Percentiles rank a stretch among this genome's conserved stretches.
Conservation (phyloP, 305 asterid species). For the Plantago coronopus region DNA sequence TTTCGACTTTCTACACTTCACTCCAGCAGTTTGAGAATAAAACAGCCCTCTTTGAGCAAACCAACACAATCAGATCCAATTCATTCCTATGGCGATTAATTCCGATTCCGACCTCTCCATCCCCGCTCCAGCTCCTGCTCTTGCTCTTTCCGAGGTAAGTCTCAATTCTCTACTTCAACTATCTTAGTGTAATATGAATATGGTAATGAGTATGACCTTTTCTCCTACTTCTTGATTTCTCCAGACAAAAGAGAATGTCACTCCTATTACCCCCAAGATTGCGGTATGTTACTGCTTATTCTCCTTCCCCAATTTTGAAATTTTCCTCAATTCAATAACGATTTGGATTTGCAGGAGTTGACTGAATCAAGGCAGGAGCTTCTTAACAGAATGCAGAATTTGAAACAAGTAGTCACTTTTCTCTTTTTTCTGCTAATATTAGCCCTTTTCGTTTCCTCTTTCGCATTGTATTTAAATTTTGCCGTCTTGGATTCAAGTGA, state of each 20-base stretch:
- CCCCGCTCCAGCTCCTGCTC: slow-evolving; percentile 29
- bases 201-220: too few species aligned
- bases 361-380: slow-evolving; percentile 83
- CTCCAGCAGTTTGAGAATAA: too few species aligned
- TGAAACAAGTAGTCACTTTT: slow-evolving; percentile 54
- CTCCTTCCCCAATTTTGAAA: background rate
- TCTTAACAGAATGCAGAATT: slow-evolving; percentile 60
- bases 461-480: too few species aligned
- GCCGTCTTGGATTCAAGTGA: too few species aligned
- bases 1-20: too few species aligned
- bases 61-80: too few species aligned
- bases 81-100: slow-evolving; percentile 44
- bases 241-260: slow-evolving; percentile 60
- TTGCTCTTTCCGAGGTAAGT: slow-evolving; percentile 38
- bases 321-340: background rate
- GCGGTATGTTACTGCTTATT: slow-evolving; percentile 38
- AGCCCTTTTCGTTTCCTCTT: too few species aligned
- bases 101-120: slow-evolving; percentile 38
- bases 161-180: background rate
- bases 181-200: slow-evolving; percentile 2
- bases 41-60: too few species aligned
- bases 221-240: background rate
- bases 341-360: slow-evolving; percentile 51
- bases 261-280: slow-evolving; percentile 60
- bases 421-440: background rate